Percentiles rank a stretch among this genome's conserved stretches.
Evolutionary conservation across 768 basidiomycete species (phyloP).

Genomic region (Cubamyces lactineus): DNA sequence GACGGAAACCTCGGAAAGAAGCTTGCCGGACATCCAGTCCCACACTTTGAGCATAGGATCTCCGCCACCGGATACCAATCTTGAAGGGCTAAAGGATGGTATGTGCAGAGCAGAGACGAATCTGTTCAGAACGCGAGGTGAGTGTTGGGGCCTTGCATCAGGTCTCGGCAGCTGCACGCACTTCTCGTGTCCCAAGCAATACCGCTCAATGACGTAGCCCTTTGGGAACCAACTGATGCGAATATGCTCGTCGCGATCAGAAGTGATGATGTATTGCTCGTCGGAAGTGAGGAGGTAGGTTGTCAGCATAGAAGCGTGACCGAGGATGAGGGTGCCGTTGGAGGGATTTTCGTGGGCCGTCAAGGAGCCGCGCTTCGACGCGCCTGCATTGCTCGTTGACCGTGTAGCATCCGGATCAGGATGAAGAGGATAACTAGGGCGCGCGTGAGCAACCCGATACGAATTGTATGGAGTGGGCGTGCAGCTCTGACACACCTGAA

Average conservation of each 20-base stretch:
- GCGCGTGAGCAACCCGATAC: constrained; percentile 1
- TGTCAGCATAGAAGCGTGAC: constrained; percentile 88
- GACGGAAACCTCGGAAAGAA: constrained; percentile 57
- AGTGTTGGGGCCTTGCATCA: background rate
- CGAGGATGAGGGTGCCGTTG: constrained; percentile 71
- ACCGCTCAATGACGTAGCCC: constrained; percentile 84
- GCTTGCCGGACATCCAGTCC: constrained; percentile 72
- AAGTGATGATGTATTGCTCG: constrained; percentile 79
- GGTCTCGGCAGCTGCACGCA: constrained; percentile 39
- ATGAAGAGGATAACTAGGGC: constrained; percentile 62
- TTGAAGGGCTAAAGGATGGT: constrained; percentile 46
- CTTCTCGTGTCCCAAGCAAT: constrained; percentile 85
- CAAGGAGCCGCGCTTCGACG: constrained; percentile 40
- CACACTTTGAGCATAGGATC: constrained; percentile 77
- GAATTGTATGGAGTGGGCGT: background rate
- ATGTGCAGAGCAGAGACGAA: constrained; percentile 84
- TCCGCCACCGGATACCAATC: constrained; percentile 86
- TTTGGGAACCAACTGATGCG: constrained; percentile 89
- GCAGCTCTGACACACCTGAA: constrained; percentile 63
- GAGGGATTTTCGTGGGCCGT: constrained; percentile 73
- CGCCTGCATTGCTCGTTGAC: background rate
- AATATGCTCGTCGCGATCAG: constrained; percentile 96
- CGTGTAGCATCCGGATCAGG: constrained; percentile 23
- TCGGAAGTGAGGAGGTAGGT: constrained; percentile 67
- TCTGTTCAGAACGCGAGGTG: constrained; percentile 41